A percentile compares a stretch with the other conserved stretches of the same genome.
phyloP scores from a whole-genome alignment of 768 basidiomycete genomes.

The Hortiboletus flavorubellus region DNA sequence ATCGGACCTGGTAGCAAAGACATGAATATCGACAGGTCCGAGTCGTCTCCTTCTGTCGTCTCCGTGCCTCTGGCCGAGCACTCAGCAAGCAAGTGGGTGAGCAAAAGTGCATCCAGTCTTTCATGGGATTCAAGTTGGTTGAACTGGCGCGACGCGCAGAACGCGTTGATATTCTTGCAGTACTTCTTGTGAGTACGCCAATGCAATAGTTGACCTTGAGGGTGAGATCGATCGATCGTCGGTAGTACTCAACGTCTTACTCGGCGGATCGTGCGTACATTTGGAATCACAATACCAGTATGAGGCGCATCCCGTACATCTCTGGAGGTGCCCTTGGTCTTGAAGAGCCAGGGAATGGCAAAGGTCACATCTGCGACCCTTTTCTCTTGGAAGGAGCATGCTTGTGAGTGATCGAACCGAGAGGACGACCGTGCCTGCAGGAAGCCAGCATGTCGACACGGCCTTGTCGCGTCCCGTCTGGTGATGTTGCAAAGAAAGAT shows the following conservation, averaged over 20 bases:
- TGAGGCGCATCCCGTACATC: conserved; percentile 63
- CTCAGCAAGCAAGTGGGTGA: conserved; percentile 59
- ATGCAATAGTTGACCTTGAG: conserved; percentile 61
- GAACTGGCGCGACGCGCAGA: conserved; percentile 43
- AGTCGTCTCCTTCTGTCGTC: conserved; percentile 14
- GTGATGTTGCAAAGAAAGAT: conserved; percentile 39
- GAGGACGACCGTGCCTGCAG: conserved; percentile 50
- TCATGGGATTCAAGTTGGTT: conserved; percentile 51
- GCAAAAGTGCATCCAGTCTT: conserved; percentile 57
- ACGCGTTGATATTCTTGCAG: conserved; percentile 58
- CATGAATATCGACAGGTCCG: conserved; percentile 36
- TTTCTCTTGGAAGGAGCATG: conserved; percentile 51
- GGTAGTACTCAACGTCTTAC: conserved; percentile 2
- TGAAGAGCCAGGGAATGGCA: conserved; percentile 44
- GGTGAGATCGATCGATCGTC: conserved; percentile 6
- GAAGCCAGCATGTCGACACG: conserved; percentile 37
- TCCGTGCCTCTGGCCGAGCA: conserved; percentile 13
- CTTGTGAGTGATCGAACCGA: conserved; percentile 43
- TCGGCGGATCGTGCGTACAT: conserved; percentile 44
- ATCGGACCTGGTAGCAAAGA: conserved; percentile 46
- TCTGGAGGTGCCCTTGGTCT: conserved; percentile 38
- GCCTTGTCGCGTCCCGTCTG: conserved; percentile 49
- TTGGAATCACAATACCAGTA: conserved; percentile 70
- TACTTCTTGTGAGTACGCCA: conserved; percentile 68
- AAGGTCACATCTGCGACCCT: conserved; percentile 63